A percentile compares a stretch with the other conserved stretches of the same genome.
These are phyloP conservation scores for Fistulinella prunicolor DNA, from an alignment of 768 basidiomycete genomes.

Conservation along the genomic window DNA sequence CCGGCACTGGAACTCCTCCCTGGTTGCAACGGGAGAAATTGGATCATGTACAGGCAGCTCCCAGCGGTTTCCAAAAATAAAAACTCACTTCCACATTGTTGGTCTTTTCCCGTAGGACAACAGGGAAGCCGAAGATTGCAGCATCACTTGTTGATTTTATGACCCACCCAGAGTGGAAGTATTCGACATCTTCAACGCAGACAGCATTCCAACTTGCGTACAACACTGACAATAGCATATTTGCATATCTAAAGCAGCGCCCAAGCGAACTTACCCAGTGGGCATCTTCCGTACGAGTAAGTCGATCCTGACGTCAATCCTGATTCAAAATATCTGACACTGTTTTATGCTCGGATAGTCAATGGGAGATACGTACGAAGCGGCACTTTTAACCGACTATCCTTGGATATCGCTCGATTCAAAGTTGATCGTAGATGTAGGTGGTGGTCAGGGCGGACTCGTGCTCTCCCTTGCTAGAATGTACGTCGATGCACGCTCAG, in stretches of 20 bases:
- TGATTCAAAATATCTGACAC: not conserved
- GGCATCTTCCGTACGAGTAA: constrained; percentile 3
- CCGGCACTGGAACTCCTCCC: too few species aligned
- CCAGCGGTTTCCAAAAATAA: too few species aligned
- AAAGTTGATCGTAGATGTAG: not conserved
- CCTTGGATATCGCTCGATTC: constrained; percentile 2
- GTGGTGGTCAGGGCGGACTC: not conserved
- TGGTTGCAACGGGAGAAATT: not conserved
- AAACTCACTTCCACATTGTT: too few species aligned
- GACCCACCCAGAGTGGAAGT: constrained; percentile 4
- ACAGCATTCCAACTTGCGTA: constrained; percentile 2
- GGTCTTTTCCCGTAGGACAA: not conserved
- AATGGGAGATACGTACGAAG: constrained; percentile 4
- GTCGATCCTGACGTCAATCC: too few species aligned
- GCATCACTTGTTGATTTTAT: constrained; percentile 1
- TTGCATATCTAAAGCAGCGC: too few species aligned
- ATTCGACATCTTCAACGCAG: constrained; percentile 2
- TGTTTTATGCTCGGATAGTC: not conserved
- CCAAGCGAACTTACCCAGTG: not conserved
- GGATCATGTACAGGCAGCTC: not conserved
- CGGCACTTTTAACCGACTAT: constrained; percentile 4
- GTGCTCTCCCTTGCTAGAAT: constrained; percentile 2
- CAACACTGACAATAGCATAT: too few species aligned
- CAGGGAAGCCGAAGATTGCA: constrained; percentile 1
- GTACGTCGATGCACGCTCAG: not conserved